Conservation (phyloP, 1,284 basidiomycete genomes). For the Trametes versicolor region DNA sequence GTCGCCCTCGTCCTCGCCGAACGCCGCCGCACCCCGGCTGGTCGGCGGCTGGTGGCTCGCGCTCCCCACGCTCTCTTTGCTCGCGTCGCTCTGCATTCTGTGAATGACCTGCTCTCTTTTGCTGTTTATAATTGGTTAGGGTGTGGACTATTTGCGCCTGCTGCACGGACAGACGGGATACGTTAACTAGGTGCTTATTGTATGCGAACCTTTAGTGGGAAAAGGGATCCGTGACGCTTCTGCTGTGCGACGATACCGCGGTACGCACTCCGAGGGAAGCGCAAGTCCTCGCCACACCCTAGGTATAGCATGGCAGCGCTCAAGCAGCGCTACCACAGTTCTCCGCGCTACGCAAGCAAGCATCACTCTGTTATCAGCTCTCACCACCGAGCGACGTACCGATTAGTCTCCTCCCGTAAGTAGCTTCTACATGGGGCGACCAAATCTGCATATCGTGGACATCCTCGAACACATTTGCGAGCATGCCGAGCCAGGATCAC, state of each 20-base stretch:
- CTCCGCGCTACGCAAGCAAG: too few species aligned
- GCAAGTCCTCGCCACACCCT: too few species aligned
- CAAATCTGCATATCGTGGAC: neutral
- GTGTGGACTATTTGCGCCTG: constrained; percentile 4
- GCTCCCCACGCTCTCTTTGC: constrained; percentile 19
- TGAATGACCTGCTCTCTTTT: constrained; percentile 7
- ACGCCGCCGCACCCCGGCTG: constrained; percentile 7
- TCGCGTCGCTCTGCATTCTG: constrained; percentile 14
- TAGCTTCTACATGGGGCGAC: too few species aligned
- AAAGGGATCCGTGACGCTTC: constrained; percentile 10
- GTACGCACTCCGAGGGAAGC: too few species aligned
- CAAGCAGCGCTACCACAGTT: too few species aligned
- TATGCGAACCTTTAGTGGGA: constrained; percentile 8
- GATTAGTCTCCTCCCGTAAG: too few species aligned
- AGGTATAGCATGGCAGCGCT: too few species aligned
- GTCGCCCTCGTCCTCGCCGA: constrained; percentile 8
- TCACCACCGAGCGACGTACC: too few species aligned
- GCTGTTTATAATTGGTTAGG: neutral
- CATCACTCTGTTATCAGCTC: too few species aligned
- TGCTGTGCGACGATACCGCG: neutral
- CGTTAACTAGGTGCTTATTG: constrained; percentile 2
- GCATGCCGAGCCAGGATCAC: neutral
- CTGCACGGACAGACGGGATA: constrained; percentile 12
- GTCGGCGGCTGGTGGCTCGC: constrained; percentile 11
- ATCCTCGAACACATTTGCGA: constrained; percentile 6